A percentile compares a stretch with the other conserved stretches of the same genome.
Evolutionary conservation across 805 yeast genomes (phyloP).

Genomic region (Geotrichum ghanense): DNA sequence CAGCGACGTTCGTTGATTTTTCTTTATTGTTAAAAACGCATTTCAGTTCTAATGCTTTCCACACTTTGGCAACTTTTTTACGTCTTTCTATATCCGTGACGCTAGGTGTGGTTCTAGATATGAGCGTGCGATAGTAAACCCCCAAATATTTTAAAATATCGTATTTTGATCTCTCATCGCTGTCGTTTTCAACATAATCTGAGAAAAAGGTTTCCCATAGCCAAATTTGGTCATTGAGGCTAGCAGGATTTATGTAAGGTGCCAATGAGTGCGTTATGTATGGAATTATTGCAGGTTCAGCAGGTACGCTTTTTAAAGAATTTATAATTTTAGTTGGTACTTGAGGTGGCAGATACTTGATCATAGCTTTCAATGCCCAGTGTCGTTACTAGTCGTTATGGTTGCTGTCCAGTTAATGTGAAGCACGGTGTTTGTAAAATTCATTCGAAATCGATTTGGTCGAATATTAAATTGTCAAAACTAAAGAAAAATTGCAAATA

Average conservation of each 20-base stretch:
- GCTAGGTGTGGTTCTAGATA: background rate
- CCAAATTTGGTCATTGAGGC: background rate
- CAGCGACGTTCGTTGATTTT: background rate
- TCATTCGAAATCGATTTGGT: no score
- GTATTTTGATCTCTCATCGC: background rate
- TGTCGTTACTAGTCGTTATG: no score
- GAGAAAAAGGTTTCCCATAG: background rate
- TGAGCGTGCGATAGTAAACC: background rate
- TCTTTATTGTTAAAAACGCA: background rate
- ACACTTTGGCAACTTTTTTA: background rate
- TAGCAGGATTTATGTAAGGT: background rate
- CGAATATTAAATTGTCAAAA: no score
- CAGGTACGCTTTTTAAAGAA: background rate
- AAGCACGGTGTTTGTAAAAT: no score
- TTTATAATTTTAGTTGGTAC: background rate
- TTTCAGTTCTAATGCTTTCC: background rate
- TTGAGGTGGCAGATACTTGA: no score
- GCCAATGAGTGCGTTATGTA: background rate
- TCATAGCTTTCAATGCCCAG: no score
- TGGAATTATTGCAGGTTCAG: background rate
- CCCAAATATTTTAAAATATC: background rate
- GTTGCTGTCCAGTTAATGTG: no score
- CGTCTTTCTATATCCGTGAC: background rate
- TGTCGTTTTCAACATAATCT: background rate
- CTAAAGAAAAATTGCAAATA: no score